These are phyloP conservation scores for Leishmania amazonensis DNA, from an alignment of 208 protist genomes.

Conservation along the genomic window DNA sequence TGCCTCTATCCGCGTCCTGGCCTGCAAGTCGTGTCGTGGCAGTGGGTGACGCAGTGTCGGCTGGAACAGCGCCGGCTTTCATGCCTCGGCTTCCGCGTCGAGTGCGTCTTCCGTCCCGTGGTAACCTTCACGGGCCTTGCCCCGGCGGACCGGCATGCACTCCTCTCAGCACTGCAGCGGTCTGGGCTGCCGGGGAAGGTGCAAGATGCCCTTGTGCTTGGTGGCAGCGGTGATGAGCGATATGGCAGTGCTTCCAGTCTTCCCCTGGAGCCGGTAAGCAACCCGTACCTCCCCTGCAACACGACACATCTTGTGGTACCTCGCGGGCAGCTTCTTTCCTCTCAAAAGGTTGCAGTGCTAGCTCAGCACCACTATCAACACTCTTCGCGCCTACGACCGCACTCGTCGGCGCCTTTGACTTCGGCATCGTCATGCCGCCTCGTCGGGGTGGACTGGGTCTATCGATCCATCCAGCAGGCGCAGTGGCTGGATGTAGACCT, in stretches of 20 bases:
- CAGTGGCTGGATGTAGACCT: constrained; percentile 54
- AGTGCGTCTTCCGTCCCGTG: constrained; percentile 37
- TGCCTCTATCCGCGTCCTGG: constrained; percentile 58
- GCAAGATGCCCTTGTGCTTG: constrained; percentile 49
- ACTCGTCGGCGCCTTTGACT: not conserved
- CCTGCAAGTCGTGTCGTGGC: constrained; percentile 58
- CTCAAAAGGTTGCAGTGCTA: constrained; percentile 44
- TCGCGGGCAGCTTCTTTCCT: constrained; percentile 19
- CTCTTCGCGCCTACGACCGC: constrained; percentile 2
- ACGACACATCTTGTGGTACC: constrained; percentile 66
- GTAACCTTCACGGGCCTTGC: constrained; percentile 57
- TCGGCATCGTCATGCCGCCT: constrained; percentile 38
- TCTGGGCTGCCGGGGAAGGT: constrained; percentile 36
- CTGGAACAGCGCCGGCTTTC: constrained; percentile 36
- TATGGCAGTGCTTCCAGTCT: not conserved
- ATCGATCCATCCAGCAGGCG: constrained; percentile 38
- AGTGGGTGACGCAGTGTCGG: constrained; percentile 52
- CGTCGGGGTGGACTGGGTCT: constrained; percentile 59
- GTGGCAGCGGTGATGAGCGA: not conserved
- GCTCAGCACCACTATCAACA: constrained; percentile 16
- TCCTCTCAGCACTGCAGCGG: constrained; percentile 30
- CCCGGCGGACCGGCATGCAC: constrained; percentile 28
- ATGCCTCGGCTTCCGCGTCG: constrained; percentile 42
- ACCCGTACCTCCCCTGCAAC: constrained; percentile 13
- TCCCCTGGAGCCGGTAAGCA: not conserved